Conservation (phyloP, 768 basidiomycete species). For the Leccinellum luteum region DNA sequence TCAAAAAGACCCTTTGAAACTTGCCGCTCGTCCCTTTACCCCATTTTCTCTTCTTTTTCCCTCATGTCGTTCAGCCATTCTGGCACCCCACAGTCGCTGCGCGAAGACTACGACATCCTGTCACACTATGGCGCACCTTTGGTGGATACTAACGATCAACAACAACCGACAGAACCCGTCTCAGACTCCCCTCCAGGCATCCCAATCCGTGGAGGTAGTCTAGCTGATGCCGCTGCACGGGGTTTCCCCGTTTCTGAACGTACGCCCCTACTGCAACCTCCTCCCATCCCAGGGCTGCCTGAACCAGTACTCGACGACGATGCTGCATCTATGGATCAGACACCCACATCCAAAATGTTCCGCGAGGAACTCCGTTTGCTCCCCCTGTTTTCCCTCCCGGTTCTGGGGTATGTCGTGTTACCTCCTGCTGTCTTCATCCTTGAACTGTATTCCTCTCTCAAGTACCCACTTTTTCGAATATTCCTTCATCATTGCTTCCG, state of each 20-base stretch:
- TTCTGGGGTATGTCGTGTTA: conserved; percentile 56
- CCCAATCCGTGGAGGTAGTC: conserved; percentile 12
- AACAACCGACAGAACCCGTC: background rate
- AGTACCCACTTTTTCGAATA: conserved; percentile 85
- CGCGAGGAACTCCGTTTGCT: conserved; percentile 62
- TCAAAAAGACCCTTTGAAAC: background rate
- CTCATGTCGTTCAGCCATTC: conserved; percentile 39
- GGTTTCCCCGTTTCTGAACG: conserved; percentile 37
- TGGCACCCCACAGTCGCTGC: conserved; percentile 42
- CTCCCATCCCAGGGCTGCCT: conserved; percentile 54
- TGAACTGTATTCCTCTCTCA: background rate
- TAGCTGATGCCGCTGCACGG: background rate
- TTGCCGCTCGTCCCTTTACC: background rate
- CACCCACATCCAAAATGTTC: conserved; percentile 35
- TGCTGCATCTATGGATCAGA: conserved; percentile 14
- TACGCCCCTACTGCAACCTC: conserved; percentile 52
- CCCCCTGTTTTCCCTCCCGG: conserved; percentile 62
- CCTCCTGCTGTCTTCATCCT: background rate
- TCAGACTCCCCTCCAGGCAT: conserved; percentile 19
- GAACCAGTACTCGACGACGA: conserved; percentile 40
- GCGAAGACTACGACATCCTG: conserved; percentile 64
- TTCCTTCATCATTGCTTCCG: conserved; percentile 78
- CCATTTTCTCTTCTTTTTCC: background rate
- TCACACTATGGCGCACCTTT: conserved; percentile 45
- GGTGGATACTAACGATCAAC: conserved; percentile 32